Base-by-base conservation (phyloP, 306 rosid species). In the Gynostemma pentaphyllum region DNA sequence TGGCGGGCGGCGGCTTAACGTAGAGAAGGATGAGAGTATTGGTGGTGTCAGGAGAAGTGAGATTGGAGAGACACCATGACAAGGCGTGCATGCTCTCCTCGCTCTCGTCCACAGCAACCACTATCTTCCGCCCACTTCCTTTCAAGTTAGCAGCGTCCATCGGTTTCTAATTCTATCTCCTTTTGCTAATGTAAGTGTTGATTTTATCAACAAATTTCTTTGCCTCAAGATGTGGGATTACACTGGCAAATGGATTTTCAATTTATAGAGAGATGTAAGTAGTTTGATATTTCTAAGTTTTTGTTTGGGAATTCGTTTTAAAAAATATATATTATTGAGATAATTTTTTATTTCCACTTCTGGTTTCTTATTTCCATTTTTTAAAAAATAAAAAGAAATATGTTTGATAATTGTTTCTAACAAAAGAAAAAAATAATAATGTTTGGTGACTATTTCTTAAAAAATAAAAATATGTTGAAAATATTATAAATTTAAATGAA, bases 51-150 rank as follows among this genome's bases (percentile, higher is more conserved):
- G 68, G 74, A 56, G 85, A 62, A 64, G 75, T 61, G 22, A 90
- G 83, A 61, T 80, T 81, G 7, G 67, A 59, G 30, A 87, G 79
- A 74, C 96, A 87, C 96, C 96, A 90, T 3, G 81, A 76, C 9
- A 89, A 78, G 0, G 95, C 90, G 21, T 49, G 59, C 96, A 85
- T 90, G 73, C 97, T 90, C 79, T 90, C 94, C 51, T 85, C 60
- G 65, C 96, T 83, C 70, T 83, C 96, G 68, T 88, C 95, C 63
- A 89, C 90, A 4, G 87, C 96, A 24, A 89, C 96, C 69, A 89
- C 69, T 5, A 89, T 78, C 71, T 68, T 80, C 47, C 45, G 62
- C 47, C 74, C 88, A 52, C 15, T 68, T 21, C 36, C 75, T 66
- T 54, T 80, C 84, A 55, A 70, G 8, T 47, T 23, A 41, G 16